Evolutionary conservation across 2,329 filamentous ascomycete species (phyloP).

Genomic region (Cytospora schulzeri): DNA sequence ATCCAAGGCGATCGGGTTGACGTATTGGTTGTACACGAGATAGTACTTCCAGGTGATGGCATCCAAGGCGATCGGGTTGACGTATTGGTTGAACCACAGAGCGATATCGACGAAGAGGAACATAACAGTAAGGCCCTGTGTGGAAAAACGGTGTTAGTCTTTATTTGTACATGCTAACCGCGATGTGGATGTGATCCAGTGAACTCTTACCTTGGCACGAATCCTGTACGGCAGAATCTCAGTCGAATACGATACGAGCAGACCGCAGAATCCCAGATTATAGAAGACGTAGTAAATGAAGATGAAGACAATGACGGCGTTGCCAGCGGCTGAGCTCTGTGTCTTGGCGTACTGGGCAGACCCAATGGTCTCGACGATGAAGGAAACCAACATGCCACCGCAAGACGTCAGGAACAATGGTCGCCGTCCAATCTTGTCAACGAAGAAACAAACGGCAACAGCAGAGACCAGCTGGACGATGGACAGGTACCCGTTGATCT

Average conservation of each 20-base stretch:
- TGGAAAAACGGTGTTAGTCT: neutral
- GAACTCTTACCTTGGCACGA: constrained; percentile 33
- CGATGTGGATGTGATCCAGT: neutral
- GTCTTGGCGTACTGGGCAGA: constrained; percentile 30
- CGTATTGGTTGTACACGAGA: constrained; percentile 44
- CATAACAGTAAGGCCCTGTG: constrained; percentile 44
- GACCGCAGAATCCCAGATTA: constrained; percentile 34
- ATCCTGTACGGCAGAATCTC: constrained; percentile 36
- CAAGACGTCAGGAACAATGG: constrained; percentile 32
- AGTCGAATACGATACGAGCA: constrained; percentile 33
- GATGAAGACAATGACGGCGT: constrained; percentile 34
- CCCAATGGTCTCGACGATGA: constrained; percentile 32
- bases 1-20: constrained; percentile 41
- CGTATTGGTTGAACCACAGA: constrained; percentile 41
- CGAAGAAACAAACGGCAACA: constrained; percentile 32
- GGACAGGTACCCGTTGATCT: constrained; percentile 34
- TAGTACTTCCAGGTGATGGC: constrained; percentile 43
- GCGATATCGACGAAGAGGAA: constrained; percentile 46
- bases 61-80: constrained; percentile 41
- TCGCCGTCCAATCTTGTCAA: constrained; percentile 34
- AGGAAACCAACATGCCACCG: constrained; percentile 32
- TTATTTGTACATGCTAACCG: accelerated
- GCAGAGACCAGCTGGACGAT: constrained; percentile 33
- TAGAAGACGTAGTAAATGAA: constrained; percentile 35
- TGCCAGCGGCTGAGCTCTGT: constrained; percentile 33